These are phyloP conservation scores for Fusarium secorum DNA, from an alignment of 2,329 filamentous ascomycete genomes.

Conservation along the genomic window DNA sequence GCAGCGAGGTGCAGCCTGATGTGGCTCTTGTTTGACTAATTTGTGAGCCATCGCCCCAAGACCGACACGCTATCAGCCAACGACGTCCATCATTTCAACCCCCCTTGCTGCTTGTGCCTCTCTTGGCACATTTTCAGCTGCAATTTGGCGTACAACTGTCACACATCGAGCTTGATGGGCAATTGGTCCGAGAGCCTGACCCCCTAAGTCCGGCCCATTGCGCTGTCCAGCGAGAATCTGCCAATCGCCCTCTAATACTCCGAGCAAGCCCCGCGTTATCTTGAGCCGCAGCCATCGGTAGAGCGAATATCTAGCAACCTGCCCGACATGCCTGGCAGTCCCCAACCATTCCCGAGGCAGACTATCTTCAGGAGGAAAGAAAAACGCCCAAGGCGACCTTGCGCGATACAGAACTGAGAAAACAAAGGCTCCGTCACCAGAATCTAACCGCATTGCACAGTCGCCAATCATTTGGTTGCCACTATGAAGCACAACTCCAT, in stretches of 20 bases:
- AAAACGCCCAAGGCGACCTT: not conserved
- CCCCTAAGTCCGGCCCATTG: not conserved
- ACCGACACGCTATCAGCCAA: not conserved
- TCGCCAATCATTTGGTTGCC: not conserved
- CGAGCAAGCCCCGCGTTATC: not conserved
- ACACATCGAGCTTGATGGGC: not conserved
- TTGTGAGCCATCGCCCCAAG: not conserved
- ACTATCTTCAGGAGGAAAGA: not conserved
- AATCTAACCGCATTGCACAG: not conserved
- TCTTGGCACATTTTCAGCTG: not conserved
- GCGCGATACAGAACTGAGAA: not conserved
- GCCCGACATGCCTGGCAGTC: not conserved
- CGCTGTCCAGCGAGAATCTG: not conserved
- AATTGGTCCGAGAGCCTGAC: not conserved
- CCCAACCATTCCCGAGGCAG: not conserved
- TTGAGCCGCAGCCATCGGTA: conserved; percentile 3
- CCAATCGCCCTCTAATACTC: not conserved
- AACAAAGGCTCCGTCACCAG: not conserved
- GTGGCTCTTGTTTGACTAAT: too few species aligned
- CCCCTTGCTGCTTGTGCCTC: not conserved
- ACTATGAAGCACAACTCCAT: conserved; percentile 8
- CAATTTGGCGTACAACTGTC: not conserved
- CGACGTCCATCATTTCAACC: not conserved
- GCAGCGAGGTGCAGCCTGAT: too few species aligned
- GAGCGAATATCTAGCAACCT: conserved; percentile 2